phyloP scores from a whole-genome alignment of 2,329 filamentous ascomycete genomes.

The Sporothrix mexicana region DNA sequence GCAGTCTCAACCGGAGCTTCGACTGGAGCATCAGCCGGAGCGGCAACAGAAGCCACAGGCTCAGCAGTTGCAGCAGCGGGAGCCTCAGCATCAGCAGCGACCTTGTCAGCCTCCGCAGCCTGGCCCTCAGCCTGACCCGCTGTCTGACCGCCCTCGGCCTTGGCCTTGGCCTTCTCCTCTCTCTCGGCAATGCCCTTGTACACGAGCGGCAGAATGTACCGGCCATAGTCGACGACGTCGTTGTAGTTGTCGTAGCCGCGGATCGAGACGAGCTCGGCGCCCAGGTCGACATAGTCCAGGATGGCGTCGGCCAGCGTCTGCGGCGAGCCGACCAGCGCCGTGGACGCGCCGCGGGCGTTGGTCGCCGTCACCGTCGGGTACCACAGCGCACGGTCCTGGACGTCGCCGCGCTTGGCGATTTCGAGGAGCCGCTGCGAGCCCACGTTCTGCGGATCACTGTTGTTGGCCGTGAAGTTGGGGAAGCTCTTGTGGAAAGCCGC shows the following conservation, averaged over 20 bases:
- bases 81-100: not conserved
- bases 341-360: slow-evolving; percentile 64
- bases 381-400: slow-evolving; percentile 67
- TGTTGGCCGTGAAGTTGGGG: slow-evolving; percentile 40
- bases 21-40: not conserved
- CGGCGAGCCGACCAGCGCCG: slow-evolving; percentile 61
- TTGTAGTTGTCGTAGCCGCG: slow-evolving; percentile 66
- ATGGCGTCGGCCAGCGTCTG: slow-evolving; percentile 61
- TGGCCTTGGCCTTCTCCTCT: not conserved
- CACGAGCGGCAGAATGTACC: slow-evolving; percentile 60
- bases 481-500: slow-evolving; percentile 23
- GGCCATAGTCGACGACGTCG: slow-evolving; percentile 64
- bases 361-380: slow-evolving; percentile 68
- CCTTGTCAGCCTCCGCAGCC: not conserved
- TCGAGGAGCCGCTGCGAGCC: slow-evolving; percentile 64
- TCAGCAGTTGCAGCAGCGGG: not conserved
- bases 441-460: slow-evolving; percentile 58
- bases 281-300: slow-evolving; percentile 61
- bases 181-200: slow-evolving; percentile 46
- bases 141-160: not conserved
- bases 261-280: slow-evolving; percentile 62
- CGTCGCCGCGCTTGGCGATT: slow-evolving; percentile 60
- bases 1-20: not conserved
- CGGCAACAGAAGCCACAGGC: not conserved
- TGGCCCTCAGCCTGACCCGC: not conserved